Conservation (phyloP, 345 rosid species). For the Eucalyptus marginata region DNA sequence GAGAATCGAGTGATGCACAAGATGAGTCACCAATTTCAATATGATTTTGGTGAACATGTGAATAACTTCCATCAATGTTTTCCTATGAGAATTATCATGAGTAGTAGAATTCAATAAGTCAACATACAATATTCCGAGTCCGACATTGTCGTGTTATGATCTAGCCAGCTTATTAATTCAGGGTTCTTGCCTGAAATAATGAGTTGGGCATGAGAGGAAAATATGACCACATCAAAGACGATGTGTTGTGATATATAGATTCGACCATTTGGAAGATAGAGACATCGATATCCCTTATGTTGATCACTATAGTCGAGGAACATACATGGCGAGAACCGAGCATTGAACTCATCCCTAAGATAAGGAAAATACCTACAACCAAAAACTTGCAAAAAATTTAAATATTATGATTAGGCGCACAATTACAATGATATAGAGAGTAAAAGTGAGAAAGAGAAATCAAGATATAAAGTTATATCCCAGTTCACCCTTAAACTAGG, state of each 20-base stretch:
- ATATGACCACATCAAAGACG: not conserved
- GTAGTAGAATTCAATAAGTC: no score
- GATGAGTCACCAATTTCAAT: not conserved
- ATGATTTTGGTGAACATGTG: not conserved
- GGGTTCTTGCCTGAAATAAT: not conserved
- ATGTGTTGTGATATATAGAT: not conserved
- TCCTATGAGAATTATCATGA: no score
- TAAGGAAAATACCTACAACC: fast-evolving
- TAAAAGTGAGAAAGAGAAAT: no score
- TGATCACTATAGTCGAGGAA: not conserved
- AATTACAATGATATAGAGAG: no score
- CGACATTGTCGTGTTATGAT: not conserved
- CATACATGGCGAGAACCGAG: fast-evolving
- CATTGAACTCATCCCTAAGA: not conserved
- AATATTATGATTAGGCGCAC: no score
- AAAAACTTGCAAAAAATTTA: no score
- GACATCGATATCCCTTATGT: not conserved
- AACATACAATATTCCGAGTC: no score
- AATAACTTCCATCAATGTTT: no score
- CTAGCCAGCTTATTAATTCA: not conserved
- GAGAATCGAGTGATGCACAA: not conserved
- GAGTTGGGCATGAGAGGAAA: not conserved
- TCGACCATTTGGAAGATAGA: not conserved
- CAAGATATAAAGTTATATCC: no score
- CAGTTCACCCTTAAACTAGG: no score